These are phyloP conservation scores for Aureobasidium lini DNA, from an alignment of 2,329 filamentous ascomycete genomes.

Conservation along the genomic window DNA sequence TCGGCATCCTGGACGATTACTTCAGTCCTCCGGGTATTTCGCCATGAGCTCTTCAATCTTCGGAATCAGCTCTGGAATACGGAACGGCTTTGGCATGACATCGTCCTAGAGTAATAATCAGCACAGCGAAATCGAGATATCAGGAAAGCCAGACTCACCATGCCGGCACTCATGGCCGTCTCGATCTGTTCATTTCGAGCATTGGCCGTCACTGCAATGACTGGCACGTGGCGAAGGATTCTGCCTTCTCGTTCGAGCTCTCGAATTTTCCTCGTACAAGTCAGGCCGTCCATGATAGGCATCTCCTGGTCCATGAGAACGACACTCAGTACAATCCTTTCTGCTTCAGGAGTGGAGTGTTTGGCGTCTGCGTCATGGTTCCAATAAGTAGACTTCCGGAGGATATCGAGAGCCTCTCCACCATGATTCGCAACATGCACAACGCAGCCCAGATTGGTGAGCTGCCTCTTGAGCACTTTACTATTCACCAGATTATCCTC, in stretches of 20 bases:
- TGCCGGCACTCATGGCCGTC: constrained; percentile 63
- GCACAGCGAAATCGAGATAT: neutral
- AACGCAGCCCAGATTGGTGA: constrained; percentile 40
- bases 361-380: constrained; percentile 18
- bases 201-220: constrained; percentile 78
- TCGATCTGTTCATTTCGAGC: constrained; percentile 67
- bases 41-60: constrained; percentile 43
- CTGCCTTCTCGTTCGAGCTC: constrained; percentile 57
- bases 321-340: constrained; percentile 28
- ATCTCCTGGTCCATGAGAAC: constrained; percentile 76
- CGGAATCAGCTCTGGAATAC: constrained; percentile 43
- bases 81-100: constrained; percentile 44
- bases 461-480: constrained; percentile 43
- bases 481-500: constrained; percentile 42
- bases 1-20: too few relatives aligned
- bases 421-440: constrained; percentile 41
- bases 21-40: constrained; percentile 20
- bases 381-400: constrained; percentile 38
- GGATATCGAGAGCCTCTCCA: constrained; percentile 39
- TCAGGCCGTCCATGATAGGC: constrained; percentile 76
- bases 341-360: neutral
- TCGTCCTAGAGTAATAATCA: constrained; percentile 34
- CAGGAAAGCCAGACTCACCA: constrained; percentile 30
- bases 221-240: constrained; percentile 60
- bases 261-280: constrained; percentile 62